Evolutionary conservation across 2,329 filamentous ascomycete genomes (phyloP), one percentile per base, ranked within the genome.

Genomic region (Cordyceps javanica): DNA sequence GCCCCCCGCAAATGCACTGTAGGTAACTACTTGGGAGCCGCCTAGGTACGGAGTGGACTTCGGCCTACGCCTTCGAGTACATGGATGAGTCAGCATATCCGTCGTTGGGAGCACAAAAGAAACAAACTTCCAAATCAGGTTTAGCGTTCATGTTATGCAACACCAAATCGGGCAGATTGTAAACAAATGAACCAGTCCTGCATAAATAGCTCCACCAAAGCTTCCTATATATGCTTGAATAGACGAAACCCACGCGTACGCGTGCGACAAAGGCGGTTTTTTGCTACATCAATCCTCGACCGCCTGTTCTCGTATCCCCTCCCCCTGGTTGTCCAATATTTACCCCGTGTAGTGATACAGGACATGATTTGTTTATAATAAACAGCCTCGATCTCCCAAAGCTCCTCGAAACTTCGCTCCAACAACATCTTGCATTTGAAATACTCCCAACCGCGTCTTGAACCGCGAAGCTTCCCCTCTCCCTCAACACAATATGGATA

Each of bases 141-240:
- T 39, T 59, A 59, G 51, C 45, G 51, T 16, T 21, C 6, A 11
- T 14, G 11, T 26, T 38, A 50, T 38, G 19, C 32, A 48, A n/a
- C 32, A 45, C 51, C n/a, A 19, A 55, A 59, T 50, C 26, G 44
- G 50, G 51, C 42, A 59, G 52, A 49, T 44, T 59, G 57, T 59
- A 59, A 59, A 59, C 57, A 59, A 59, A 42, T 46, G 41, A 46
- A 39, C 25, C 11, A 19, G 26, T 48, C 19, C 19, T 19, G 45
- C 52, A 42, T 30, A 41, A 36, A 38, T 4, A 58, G 55, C 55
- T 58, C 55, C 48, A 52, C 49, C 50, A 21, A 48, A n/a, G 30
- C 36, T 52, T 32, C 25, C n/a, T n/a, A n/a, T 30, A n/a, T 19
- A 30, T 38, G 41, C 19, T 39, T 5, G 30, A 48, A 52, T 32